These are phyloP conservation scores for Citrullus mucosospermus DNA, from an alignment of 306 rosid species.

Conservation along the genomic window DNA sequence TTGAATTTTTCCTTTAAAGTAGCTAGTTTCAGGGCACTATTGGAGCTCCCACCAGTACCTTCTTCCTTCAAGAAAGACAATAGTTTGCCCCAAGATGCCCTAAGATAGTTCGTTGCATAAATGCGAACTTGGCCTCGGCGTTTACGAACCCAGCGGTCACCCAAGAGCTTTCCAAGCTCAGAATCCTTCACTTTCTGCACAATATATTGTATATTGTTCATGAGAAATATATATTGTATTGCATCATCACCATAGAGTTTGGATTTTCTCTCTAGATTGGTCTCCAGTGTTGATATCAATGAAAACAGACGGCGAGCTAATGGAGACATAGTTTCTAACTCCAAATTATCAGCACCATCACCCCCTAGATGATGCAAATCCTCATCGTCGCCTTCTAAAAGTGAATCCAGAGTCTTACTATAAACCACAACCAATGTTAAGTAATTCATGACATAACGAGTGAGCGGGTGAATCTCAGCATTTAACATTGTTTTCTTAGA, in stretches of 20 bases:
- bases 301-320: slow-evolving; percentile 40
- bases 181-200: slow-evolving; percentile 85
- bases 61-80: slow-evolving; percentile 77
- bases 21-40: slow-evolving; percentile 67
- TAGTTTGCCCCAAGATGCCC: slow-evolving; percentile 83
- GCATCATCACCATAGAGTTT: slow-evolving; percentile 66
- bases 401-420: slow-evolving; percentile 45
- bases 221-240: slow-evolving; percentile 63
- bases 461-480: slow-evolving; percentile 85
- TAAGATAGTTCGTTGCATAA: slow-evolving; percentile 70
- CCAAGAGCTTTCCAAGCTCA: slow-evolving; percentile 62
- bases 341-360: slow-evolving; percentile 32
- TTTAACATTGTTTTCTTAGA: slow-evolving; percentile 61
- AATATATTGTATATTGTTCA: slow-evolving; percentile 76
- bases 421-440: slow-evolving; percentile 77
- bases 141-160: slow-evolving; percentile 82
- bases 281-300: slow-evolving; percentile 53
- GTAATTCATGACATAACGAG: slow-evolving; percentile 93
- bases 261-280: slow-evolving; percentile 64
- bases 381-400: slow-evolving; percentile 42
- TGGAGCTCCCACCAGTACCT: slow-evolving; percentile 73
- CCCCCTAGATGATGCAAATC: slow-evolving; percentile 27
- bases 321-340: slow-evolving; percentile 49
- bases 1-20: slow-evolving; percentile 78
- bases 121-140: slow-evolving; percentile 81